Conservation (phyloP, 352 stramenopile species). For the Phytophthora sansomeana region DNA sequence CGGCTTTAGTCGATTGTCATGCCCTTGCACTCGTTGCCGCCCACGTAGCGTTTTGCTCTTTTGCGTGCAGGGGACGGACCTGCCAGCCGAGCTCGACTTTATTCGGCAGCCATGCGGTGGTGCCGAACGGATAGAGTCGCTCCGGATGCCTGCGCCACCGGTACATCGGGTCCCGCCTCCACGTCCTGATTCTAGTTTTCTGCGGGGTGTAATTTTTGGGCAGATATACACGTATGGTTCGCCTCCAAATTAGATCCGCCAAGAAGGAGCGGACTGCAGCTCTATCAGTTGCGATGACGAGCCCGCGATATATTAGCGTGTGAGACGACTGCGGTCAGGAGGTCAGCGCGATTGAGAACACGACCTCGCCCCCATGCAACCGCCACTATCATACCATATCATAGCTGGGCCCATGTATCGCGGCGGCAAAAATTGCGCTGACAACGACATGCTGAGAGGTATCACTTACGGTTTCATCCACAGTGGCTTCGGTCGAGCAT, state of each 20-base stretch:
- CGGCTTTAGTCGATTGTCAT: constrained; percentile 7
- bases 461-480: not conserved
- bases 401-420: constrained; percentile 5
- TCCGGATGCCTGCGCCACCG: constrained; percentile 6
- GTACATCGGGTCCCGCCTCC: not conserved
- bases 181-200: constrained; percentile 1
- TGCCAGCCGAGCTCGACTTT: not conserved
- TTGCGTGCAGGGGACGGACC: constrained; percentile 12
- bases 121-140: constrained; percentile 22
- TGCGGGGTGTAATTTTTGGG: constrained; percentile 20
- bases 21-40: constrained; percentile 1
- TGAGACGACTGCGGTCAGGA: constrained; percentile 7
- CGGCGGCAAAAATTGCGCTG: constrained; percentile 20
- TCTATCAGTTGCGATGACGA: not conserved
- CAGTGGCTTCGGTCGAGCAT: constrained; percentile 18
- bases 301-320: constrained; percentile 16
- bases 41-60: constrained; percentile 3
- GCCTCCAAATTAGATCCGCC: constrained; percentile 14
- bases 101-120: constrained; percentile 29
- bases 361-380: constrained; percentile 14
- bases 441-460: constrained; percentile 1
- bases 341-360: constrained; percentile 15
- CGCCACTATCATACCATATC: not conserved
- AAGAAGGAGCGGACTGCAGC: constrained; percentile 16
- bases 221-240: constrained; percentile 1